Evolutionary conservation across 2,329 filamentous ascomycete genomes (phyloP).

Genomic region (Alternaria postmessia): DNA sequence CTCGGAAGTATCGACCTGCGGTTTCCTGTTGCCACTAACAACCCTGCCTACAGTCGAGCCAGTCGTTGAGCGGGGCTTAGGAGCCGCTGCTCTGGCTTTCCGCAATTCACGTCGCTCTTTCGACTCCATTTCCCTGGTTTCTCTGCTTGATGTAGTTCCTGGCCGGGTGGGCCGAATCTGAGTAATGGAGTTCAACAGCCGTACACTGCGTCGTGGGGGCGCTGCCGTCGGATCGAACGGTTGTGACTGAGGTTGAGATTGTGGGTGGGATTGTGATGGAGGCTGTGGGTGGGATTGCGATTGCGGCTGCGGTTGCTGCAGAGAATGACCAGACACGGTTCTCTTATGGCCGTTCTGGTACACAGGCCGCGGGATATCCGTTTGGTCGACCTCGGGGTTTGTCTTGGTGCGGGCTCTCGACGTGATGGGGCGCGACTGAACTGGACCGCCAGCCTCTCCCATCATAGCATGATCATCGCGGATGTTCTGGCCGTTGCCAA

Average conservation of each 20-base stretch:
- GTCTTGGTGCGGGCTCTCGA: constrained; percentile 51
- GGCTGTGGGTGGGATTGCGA: background rate
- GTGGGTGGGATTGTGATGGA: constrained; percentile 7
- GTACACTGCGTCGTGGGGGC: constrained; percentile 55
- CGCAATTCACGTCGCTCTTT: constrained; percentile 77
- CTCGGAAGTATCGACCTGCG: constrained; percentile 70
- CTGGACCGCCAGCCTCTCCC: constrained; percentile 47
- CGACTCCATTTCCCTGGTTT: constrained; percentile 60
- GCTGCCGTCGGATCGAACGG: constrained; percentile 53
- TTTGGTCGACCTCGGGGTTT: constrained; percentile 51
- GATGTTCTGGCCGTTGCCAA: constrained; percentile 50
- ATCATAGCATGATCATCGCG: constrained; percentile 57
- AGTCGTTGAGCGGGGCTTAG: constrained; percentile 69
- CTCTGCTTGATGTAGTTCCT: constrained; percentile 62
- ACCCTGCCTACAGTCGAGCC: constrained; percentile 80
- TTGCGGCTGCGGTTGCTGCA: constrained; percentile 39
- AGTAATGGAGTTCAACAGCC: constrained; percentile 57
- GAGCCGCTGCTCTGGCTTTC: constrained; percentile 80
- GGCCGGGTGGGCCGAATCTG: constrained; percentile 72
- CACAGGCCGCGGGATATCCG: constrained; percentile 47
- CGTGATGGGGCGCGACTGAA: constrained; percentile 50
- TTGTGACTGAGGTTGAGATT: constrained; percentile 33
- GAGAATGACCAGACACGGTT: constrained; percentile 83
- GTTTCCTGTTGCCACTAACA: constrained; percentile 89
- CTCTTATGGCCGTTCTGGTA: constrained; percentile 75